Percentiles rank a stretch among this genome's conserved stretches.
Conservation (phyloP, 768 basidiomycete species). For the Lactarius hatsudake region DNA sequence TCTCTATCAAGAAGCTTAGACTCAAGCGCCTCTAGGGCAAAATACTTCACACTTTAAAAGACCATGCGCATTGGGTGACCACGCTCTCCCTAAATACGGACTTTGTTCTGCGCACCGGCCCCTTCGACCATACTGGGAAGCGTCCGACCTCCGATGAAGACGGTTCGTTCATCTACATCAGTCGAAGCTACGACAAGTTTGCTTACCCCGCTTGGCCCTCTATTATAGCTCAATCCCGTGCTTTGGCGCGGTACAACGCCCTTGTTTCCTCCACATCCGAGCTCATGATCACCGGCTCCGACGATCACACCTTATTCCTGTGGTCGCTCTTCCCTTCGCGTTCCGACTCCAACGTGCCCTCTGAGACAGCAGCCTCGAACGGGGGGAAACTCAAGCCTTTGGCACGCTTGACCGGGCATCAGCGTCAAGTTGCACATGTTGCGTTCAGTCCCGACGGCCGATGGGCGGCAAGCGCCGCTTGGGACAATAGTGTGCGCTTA, state of each 20-base stretch:
- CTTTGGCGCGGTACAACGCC: conserved; percentile 72
- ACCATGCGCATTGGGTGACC: conserved; percentile 99
- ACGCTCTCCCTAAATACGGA: conserved; percentile 95
- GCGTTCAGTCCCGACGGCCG: conserved; percentile 93
- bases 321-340: conserved; percentile 76
- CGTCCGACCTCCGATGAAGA: conserved; percentile 77
- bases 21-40: conserved; percentile 56
- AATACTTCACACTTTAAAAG: conserved; percentile 79
- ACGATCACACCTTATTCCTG: conserved; percentile 96
- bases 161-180: conserved; percentile 44
- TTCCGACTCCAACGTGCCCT: conserved; percentile 35
- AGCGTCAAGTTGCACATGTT: conserved; percentile 91
- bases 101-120: conserved; percentile 90
- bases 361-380: conserved; percentile 37
- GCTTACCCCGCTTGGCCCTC: conserved; percentile 5
- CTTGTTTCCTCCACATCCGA: conserved; percentile 66
- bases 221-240: conserved; percentile 64
- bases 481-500: conserved; percentile 85
- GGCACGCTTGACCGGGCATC: conserved; percentile 88
- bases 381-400: conserved; percentile 62
- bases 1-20: not conserved
- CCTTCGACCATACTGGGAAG: conserved; percentile 87
- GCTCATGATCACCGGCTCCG: conserved; percentile 90
- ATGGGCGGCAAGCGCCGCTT: conserved; percentile 87
- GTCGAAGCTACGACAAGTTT: not conserved